A percentile compares a stretch with the other conserved stretches of the same genome.
phyloP scores from a whole-genome alignment of 192 early-diverging fungal species.

The Radiomyces spectabilis region DNA sequence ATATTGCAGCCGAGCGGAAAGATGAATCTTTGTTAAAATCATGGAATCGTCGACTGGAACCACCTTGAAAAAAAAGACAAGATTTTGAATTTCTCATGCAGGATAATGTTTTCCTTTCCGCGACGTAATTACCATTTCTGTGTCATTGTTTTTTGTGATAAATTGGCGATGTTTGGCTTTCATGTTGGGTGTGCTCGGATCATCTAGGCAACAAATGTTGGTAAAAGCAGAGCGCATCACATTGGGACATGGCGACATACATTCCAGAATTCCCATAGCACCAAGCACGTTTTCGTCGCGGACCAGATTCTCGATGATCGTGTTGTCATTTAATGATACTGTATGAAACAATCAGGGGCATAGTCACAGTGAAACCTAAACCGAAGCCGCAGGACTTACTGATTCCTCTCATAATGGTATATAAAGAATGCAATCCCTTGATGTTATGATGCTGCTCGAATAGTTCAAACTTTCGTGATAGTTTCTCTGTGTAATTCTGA shows the following conservation, averaged over 20 bases:
- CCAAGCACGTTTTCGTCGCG: conserved; percentile 67
- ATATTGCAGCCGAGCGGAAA: conserved; percentile 81
- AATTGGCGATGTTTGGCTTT: conserved; percentile 75
- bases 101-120: conserved; percentile 12
- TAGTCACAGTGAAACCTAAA: too few relatives aligned
- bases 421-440: conserved; percentile 64
- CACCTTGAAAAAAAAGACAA: conserved; percentile 26
- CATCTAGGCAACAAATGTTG: conserved; percentile 42
- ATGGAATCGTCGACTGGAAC: conserved; percentile 70
- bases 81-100: neutral
- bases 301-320: conserved; percentile 66
- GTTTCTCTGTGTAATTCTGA: conserved; percentile 64
- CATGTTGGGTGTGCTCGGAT: conserved; percentile 59
- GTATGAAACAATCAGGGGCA: too few relatives aligned
- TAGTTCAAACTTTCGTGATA: conserved; percentile 61
- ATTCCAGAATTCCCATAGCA: conserved; percentile 83
- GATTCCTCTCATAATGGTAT: conserved; percentile 66
- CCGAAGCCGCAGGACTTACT: conserved; percentile 53
- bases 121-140: conserved; percentile 39
- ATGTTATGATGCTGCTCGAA: conserved; percentile 80
- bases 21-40: conserved; percentile 74
- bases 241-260: conserved; percentile 33
- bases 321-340: conserved; percentile 75
- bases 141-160: conserved; percentile 48
- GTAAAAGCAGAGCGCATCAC: neutral